A percentile compares a stretch with the other conserved stretches of the same genome.
phyloP scores from a whole-genome alignment of 2,329 filamentous ascomycete genomes.

The Curvularia verruculosa region DNA sequence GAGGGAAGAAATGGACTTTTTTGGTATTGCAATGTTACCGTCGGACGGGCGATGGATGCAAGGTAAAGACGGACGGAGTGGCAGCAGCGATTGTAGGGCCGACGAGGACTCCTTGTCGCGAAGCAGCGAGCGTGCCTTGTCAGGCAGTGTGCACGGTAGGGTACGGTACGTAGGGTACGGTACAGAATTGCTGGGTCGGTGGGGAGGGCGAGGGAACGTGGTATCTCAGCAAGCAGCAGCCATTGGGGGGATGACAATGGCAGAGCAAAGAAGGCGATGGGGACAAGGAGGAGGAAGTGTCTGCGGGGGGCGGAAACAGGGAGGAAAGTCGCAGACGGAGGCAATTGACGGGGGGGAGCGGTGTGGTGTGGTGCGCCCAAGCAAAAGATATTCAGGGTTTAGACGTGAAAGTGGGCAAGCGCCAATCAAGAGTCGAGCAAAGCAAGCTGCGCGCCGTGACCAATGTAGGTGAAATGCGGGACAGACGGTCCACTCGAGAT shows the following conservation, averaged over 20 bases:
- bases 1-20: neutral
- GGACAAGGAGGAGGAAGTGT: slow-evolving; percentile 11
- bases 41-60: neutral
- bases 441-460: slow-evolving; percentile 6
- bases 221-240: slow-evolving; percentile 26
- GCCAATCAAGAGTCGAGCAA: slow-evolving; percentile 20
- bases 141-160: too few species aligned
- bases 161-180: too few species aligned
- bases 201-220: slow-evolving; percentile 22
- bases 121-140: slow-evolving; percentile 1
- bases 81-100: neutral
- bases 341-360: slow-evolving; percentile 36
- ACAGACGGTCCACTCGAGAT: too few species aligned
- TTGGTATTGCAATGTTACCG: neutral
- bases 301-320: slow-evolving; percentile 30
- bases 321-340: slow-evolving; percentile 14
- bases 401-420: slow-evolving; percentile 33
- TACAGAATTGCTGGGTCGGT: slow-evolving; percentile 10
- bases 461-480: too few species aligned
- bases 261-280: slow-evolving; percentile 21
- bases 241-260: slow-evolving; percentile 28
- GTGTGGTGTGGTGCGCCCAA: slow-evolving; percentile 32
- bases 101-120: neutral
- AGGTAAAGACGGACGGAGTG: neutral
- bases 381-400: slow-evolving; percentile 33